phyloP scores from a whole-genome alignment of 345 rosid species.

The Linum usitatissimum region DNA sequence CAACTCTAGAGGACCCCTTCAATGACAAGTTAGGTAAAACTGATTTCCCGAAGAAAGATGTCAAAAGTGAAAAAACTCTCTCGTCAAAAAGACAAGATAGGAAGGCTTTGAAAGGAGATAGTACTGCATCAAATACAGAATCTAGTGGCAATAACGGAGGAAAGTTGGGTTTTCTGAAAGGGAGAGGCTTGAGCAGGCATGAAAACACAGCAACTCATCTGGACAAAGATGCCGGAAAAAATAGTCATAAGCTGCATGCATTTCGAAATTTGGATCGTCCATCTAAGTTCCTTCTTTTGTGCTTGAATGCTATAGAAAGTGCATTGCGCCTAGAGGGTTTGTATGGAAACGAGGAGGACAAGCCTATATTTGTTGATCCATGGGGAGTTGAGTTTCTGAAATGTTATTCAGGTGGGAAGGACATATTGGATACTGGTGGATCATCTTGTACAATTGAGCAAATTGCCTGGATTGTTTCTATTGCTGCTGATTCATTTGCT shows the following conservation, averaged over 20 bases:
- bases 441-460: slow-evolving; percentile 43
- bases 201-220: slow-evolving; percentile 10
- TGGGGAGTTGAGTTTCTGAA: slow-evolving; percentile 92
- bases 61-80: slow-evolving; percentile 11
- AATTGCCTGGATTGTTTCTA: slow-evolving; percentile 75
- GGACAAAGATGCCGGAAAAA: slow-evolving; percentile 12
- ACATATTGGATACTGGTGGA: slow-evolving; percentile 59
- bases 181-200: slow-evolving; percentile 3
- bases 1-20: slow-evolving; percentile 65
- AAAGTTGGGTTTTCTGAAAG: slow-evolving; percentile 10
- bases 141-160: slow-evolving; percentile 3
- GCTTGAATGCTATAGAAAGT: slow-evolving; percentile 52
- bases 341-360: slow-evolving; percentile 23
- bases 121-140: slow-evolving; percentile 10
- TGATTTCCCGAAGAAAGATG: slow-evolving; percentile 17
- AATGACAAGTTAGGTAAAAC: slow-evolving; percentile 48
- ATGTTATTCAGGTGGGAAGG: slow-evolving; percentile 38
- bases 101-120: slow-evolving; percentile 11
- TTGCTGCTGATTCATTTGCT: slow-evolving; percentile 63
- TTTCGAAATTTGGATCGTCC: slow-evolving; percentile 30
- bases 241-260: slow-evolving; percentile 14
- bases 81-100: slow-evolving; percentile 12
- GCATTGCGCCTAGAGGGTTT: slow-evolving; percentile 26
- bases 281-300: slow-evolving; percentile 45
- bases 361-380: slow-evolving; percentile 38